Percentiles rank a stretch among this genome's conserved stretches.
These are phyloP conservation scores for Suillus spraguei DNA, from an alignment of 768 basidiomycete species.

Conservation along the genomic window DNA sequence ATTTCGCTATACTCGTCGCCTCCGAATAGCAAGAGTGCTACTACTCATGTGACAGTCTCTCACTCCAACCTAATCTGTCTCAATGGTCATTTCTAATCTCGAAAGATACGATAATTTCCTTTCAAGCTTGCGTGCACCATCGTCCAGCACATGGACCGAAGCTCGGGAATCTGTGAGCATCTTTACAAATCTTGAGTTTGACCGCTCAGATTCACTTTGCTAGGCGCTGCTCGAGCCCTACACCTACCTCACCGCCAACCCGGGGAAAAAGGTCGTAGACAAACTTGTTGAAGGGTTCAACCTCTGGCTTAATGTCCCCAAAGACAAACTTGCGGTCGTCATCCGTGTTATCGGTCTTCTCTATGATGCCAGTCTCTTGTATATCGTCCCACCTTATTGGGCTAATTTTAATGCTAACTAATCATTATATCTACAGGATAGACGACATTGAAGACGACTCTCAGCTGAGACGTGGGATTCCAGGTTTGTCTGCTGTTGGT, in stretches of 20 bases:
- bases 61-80: neutral
- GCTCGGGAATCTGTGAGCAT: conserved; percentile 15
- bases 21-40: neutral
- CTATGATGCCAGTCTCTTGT: conserved; percentile 89
- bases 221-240: conserved; percentile 78
- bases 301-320: conserved; percentile 79
- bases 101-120: conserved; percentile 42
- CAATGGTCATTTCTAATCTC: neutral
- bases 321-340: conserved; percentile 67
- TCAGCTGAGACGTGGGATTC: conserved; percentile 77
- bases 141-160: conserved; percentile 22
- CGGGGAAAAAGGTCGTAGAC: conserved; percentile 87
- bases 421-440: conserved; percentile 48
- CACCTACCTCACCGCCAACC: conserved; percentile 75
- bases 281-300: conserved; percentile 91
- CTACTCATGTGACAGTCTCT: neutral
- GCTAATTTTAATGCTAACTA: neutral
- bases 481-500: conserved; percentile 45
- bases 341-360: conserved; percentile 83
- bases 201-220: neutral
- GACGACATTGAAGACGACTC: conserved; percentile 93
- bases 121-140: conserved; percentile 28
- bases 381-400: conserved; percentile 24
- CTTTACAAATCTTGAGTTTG: neutral
- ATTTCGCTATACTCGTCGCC: neutral